phyloP scores from a whole-genome alignment of 2,329 filamentous ascomycete genomes.

The Penicillium paneum region DNA sequence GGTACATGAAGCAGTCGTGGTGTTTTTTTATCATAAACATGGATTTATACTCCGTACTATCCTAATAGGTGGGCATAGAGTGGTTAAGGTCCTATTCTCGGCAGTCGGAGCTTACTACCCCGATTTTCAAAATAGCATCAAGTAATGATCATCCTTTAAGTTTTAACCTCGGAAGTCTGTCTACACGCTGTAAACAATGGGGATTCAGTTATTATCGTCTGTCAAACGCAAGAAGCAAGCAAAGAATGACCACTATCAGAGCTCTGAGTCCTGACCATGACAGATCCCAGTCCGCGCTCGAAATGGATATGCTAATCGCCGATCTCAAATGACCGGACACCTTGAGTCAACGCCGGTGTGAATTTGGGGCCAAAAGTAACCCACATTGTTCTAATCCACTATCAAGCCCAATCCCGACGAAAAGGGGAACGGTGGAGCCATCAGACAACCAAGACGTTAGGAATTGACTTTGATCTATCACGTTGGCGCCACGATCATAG shows the following conservation, averaged over 20 bases:
- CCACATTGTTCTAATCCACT: not conserved
- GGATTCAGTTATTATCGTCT: not conserved
- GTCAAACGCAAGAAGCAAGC: not conserved
- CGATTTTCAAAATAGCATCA: not conserved
- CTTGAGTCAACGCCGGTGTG: constrained; percentile 5
- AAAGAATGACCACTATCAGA: not conserved
- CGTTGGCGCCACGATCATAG: constrained; percentile 3
- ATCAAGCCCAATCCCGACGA: not conserved
- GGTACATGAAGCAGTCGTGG: not conserved
- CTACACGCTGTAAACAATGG: not conserved
- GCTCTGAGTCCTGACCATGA: not conserved
- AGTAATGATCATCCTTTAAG: not conserved
- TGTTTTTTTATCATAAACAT: not conserved
- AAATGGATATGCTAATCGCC: not conserved
- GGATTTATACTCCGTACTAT: not conserved
- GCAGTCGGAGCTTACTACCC: not conserved
- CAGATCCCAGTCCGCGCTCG: not conserved
- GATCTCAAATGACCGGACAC: not conserved
- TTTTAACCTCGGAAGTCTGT: not conserved
- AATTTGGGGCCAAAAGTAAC: constrained; percentile 1
- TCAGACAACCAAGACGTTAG: not conserved
- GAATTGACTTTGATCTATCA: constrained; percentile 10
- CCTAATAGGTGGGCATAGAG: not conserved
- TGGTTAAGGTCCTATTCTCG: not conserved
- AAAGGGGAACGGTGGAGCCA: not conserved